phyloP scores from a whole-genome alignment of 2,329 filamentous ascomycete species.

The Colletotrichum limetticola region DNA sequence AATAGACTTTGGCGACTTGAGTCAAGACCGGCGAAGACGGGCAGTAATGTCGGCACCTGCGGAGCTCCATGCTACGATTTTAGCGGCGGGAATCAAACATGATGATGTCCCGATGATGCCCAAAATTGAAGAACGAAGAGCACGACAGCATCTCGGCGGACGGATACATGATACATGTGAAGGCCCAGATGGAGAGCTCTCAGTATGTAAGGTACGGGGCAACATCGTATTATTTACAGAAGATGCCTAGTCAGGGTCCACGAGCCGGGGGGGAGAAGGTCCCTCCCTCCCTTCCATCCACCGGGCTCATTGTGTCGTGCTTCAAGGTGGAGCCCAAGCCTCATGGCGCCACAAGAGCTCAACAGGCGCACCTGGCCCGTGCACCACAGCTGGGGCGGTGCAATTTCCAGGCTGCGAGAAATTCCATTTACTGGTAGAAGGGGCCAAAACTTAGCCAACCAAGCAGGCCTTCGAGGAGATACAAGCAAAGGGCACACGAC shows the following conservation, averaged over 20 bases:
- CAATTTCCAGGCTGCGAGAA: conserved; percentile 33
- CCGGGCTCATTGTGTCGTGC: neutral
- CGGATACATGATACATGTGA: neutral
- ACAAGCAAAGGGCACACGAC: conserved; percentile 32
- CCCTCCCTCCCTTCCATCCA: conserved; percentile 6
- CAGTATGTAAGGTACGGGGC: neutral
- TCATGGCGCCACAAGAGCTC: conserved; percentile 24
- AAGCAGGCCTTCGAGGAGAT: conserved; percentile 30
- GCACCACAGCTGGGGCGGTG: conserved; percentile 28
- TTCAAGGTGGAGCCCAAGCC: conserved; percentile 8
- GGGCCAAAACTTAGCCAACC: conserved; percentile 24
- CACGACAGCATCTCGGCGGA: neutral
- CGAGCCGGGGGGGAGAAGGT: conserved; percentile 12
- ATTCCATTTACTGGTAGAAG: conserved; percentile 31
- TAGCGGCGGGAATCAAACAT: neutral
- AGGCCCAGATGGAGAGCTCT: neutral
- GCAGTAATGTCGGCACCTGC: neutral
- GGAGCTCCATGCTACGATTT: neutral
- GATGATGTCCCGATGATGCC: neutral
- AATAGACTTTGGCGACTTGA: conserved; percentile 26
- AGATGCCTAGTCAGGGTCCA: conserved; percentile 6
- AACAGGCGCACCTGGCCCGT: conserved; percentile 16
- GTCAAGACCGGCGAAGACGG: conserved; percentile 18
- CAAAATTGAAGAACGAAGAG: neutral
- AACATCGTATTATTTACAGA: conserved; percentile 11